Conservation (phyloP, 495 filamentous ascomycete species). For the Aspergillus mulundensis region DNA sequence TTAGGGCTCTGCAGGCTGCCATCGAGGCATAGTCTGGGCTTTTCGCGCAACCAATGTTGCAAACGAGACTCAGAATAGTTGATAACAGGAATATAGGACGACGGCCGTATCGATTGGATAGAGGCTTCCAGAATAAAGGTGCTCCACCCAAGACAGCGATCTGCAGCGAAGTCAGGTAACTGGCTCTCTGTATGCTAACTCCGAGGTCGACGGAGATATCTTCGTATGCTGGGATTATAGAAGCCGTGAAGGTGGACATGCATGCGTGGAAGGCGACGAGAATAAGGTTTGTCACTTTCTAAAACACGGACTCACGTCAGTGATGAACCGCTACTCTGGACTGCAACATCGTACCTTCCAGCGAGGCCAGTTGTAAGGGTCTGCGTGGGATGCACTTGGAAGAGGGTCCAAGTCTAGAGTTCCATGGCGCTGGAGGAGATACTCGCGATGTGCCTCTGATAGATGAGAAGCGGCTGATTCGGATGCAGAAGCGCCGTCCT, state of each 20-base stretch:
- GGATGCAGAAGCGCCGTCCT: not conserved
- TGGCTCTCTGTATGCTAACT: conserved; percentile 36
- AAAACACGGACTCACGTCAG: not conserved
- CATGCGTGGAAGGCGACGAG: conserved; percentile 53
- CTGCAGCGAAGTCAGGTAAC: conserved; percentile 49
- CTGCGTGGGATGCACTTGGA: conserved; percentile 40
- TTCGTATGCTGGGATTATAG: conserved; percentile 50
- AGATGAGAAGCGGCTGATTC: not conserved
- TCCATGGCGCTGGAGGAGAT: not conserved
- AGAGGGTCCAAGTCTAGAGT: conserved; percentile 47
- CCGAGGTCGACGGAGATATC: conserved; percentile 40
- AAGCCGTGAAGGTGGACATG: conserved; percentile 55
- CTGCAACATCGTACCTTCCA: conserved; percentile 28
- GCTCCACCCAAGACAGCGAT: conserved; percentile 47
- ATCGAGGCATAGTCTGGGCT: conserved; percentile 37
- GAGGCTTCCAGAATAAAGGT: conserved; percentile 52
- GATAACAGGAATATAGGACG: conserved; percentile 51
- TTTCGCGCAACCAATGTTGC: conserved; percentile 45
- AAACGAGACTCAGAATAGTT: conserved; percentile 37
- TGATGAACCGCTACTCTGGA: not conserved
- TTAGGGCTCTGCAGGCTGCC: conserved; percentile 38
- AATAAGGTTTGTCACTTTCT: conserved; percentile 52
- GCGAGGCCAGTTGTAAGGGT: conserved; percentile 52
- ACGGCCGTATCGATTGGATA: conserved; percentile 55
- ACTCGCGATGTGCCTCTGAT: conserved; percentile 2